These are phyloP conservation scores for Chondrus crispus DNA, from an alignment of 23 red algal genomes.

Conservation along the genomic window DNA sequence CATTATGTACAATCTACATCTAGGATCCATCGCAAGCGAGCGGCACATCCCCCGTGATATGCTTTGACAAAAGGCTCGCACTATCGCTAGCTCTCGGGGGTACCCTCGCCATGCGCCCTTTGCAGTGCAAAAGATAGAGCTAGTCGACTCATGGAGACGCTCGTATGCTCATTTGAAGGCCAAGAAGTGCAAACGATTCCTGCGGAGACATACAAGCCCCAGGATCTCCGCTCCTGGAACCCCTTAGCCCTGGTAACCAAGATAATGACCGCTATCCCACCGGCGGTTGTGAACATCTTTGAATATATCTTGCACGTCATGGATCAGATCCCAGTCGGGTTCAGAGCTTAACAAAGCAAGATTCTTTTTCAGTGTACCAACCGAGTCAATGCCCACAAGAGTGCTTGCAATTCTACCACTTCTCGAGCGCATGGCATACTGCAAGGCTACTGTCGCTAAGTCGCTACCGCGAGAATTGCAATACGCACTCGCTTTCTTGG, in stretches of 20 bases:
- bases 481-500: slow-evolving; percentile 23
- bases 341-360: slow-evolving; percentile 11
- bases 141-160: too few species aligned
- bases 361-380: slow-evolving; percentile 73
- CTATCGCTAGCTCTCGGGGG: too few species aligned
- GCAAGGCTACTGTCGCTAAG: slow-evolving; percentile 75
- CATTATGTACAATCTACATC: too few species aligned
- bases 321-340: slow-evolving; percentile 55
- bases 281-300: slow-evolving; percentile 69
- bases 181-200: too few species aligned
- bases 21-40: too few species aligned
- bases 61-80: too few species aligned
- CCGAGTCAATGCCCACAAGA: slow-evolving; percentile 91
- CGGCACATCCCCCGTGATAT: too few species aligned
- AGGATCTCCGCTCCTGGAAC: too few species aligned
- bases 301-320: slow-evolving; percentile 72
- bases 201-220: too few species aligned
- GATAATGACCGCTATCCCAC: slow-evolving; percentile 64
- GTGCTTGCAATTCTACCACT: slow-evolving; percentile 44
- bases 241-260: neutral
- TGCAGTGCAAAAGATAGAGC: too few species aligned
- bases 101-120: too few species aligned
- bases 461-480: slow-evolving; percentile 43
- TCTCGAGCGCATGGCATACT: slow-evolving; percentile 62
- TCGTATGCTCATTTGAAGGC: too few species aligned